phyloP scores from a whole-genome alignment of 345 rosid genomes.

The Lumnitzera racemosa region DNA sequence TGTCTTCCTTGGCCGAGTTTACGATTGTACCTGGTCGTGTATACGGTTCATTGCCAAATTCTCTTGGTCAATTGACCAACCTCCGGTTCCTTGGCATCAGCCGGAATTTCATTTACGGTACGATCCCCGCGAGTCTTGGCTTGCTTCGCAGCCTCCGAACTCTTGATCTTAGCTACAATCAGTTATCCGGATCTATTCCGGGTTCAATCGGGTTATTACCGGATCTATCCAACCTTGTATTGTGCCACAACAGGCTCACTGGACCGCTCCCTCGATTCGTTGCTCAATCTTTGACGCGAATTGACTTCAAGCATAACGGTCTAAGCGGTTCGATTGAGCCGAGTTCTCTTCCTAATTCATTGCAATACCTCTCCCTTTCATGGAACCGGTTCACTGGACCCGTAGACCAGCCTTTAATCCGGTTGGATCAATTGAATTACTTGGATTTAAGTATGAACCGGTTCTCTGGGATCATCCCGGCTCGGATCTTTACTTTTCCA shows the following conservation, averaged over 20 bases:
- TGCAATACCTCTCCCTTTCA: slow-evolving; percentile 74
- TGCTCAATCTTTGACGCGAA: slow-evolving; percentile 47
- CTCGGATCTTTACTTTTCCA: slow-evolving; percentile 48
- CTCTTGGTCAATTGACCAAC: slow-evolving; percentile 43
- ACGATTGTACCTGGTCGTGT: slow-evolving; percentile 81
- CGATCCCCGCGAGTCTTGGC: slow-evolving; percentile 63
- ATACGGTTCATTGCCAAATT: slow-evolving; percentile 52
- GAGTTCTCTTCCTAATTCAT: slow-evolving; percentile 49
- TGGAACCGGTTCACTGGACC: slow-evolving; percentile 75
- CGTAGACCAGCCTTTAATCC: slow-evolving; percentile 44
- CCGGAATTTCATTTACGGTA: slow-evolving; percentile 61
- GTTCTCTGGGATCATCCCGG: slow-evolving; percentile 66
- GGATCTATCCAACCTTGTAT: slow-evolving; percentile 58
- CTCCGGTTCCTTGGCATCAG: slow-evolving; percentile 69
- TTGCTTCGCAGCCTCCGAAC: slow-evolving; percentile 50
- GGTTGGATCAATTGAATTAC: slow-evolving; percentile 53
- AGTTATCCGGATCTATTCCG: slow-evolving; percentile 59
- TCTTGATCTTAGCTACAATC: slow-evolving; percentile 84
- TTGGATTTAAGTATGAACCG: slow-evolving; percentile 77
- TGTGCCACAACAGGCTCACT: slow-evolving; percentile 72
- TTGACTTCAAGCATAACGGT: slow-evolving; percentile 73
- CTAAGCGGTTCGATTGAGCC: slow-evolving; percentile 56
- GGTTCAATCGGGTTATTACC: slow-evolving; percentile 54
- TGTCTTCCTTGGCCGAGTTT: slow-evolving; percentile 61
- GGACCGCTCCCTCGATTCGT: slow-evolving; percentile 69